These are phyloP conservation scores for Glutinoglossum americanum DNA, from an alignment of 495 filamentous ascomycete species.

Conservation along the genomic window DNA sequence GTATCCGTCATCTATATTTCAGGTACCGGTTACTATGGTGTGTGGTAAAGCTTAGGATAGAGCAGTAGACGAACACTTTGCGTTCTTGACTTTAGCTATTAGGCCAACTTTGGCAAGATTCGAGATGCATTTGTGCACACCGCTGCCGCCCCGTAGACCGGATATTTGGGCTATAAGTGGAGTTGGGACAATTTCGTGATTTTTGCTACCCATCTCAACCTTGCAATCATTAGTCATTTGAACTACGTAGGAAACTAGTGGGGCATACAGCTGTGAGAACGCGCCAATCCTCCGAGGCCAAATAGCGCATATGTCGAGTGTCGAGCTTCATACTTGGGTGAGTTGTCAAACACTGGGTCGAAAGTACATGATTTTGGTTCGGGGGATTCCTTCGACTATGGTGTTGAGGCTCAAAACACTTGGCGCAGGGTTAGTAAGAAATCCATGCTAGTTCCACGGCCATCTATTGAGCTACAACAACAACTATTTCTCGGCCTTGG, in stretches of 20 bases:
- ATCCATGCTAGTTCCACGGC: not conserved
- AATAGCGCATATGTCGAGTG: slow-evolving; percentile 73
- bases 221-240: slow-evolving; percentile 23
- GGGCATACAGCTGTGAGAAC: slow-evolving; percentile 69
- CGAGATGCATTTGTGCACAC: slow-evolving; percentile 75
- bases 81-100: slow-evolving; percentile 83
- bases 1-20: slow-evolving; percentile 64
- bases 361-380: too few species aligned
- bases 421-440: not conserved
- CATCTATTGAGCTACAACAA: not conserved
- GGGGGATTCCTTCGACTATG: too few species aligned
- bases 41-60: not conserved
- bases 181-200: slow-evolving; percentile 92
- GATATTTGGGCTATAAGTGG: slow-evolving; percentile 67
- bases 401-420: not conserved
- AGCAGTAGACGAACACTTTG: slow-evolving; percentile 37
- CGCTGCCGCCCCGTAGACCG: slow-evolving; percentile 57
- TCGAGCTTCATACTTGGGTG: slow-evolving; percentile 65
- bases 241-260: slow-evolving; percentile 9
- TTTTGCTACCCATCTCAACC: slow-evolving; percentile 84
- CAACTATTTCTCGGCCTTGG: not conserved
- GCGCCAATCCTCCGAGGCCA: slow-evolving; percentile 81
- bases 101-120: slow-evolving; percentile 78
- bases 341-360: not conserved
- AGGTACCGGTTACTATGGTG: not conserved